phyloP scores from a whole-genome alignment of 179 eudicot genomes.

The Silene vulgaris region DNA sequence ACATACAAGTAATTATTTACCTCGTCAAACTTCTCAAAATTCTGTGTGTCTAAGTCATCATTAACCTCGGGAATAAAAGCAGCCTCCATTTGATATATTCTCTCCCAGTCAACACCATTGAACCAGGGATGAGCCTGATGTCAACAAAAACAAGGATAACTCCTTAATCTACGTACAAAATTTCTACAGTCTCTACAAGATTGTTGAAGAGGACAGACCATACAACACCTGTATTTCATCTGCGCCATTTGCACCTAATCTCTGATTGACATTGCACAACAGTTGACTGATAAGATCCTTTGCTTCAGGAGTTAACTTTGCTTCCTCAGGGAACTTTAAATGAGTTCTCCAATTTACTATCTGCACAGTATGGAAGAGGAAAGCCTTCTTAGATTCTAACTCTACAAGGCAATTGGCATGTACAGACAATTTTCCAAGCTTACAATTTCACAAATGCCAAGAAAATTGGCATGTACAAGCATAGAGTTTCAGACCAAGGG shows the following conservation, averaged over 20 bases:
- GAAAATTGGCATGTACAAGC: background rate
- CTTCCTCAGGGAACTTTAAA: constrained; percentile 92
- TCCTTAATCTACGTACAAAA: background rate
- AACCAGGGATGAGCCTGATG: constrained; percentile 73
- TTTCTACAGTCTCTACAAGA: constrained; percentile 20
- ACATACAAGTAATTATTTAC: constrained; percentile 29
- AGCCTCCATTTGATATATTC: constrained; percentile 79
- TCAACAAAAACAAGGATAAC: constrained; percentile 20
- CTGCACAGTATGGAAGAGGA: constrained; percentile 35
- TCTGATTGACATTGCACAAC: constrained; percentile 76
- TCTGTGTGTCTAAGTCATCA: constrained; percentile 90
- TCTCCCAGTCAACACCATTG: constrained; percentile 65
- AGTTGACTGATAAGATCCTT: constrained; percentile 79
- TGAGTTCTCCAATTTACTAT: constrained; percentile 93
- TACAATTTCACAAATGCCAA: background rate
- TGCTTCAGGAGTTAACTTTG: constrained; percentile 65
- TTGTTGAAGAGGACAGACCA: constrained; percentile 34
- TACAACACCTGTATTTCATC: constrained; percentile 92
- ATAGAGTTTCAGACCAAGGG: background rate
- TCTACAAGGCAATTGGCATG: background rate
- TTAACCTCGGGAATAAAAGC: constrained; percentile 93
- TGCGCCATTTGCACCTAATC: constrained; percentile 85
- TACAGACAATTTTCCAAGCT: background rate
- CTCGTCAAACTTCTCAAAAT: constrained; percentile 95
- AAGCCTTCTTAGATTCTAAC: constrained; percentile 14